A percentile compares a stretch with the other conserved stretches of the same genome.
These are phyloP conservation scores for Orychophragmus violaceus DNA, from an alignment of 345 rosid genomes.

Conservation along the genomic window DNA sequence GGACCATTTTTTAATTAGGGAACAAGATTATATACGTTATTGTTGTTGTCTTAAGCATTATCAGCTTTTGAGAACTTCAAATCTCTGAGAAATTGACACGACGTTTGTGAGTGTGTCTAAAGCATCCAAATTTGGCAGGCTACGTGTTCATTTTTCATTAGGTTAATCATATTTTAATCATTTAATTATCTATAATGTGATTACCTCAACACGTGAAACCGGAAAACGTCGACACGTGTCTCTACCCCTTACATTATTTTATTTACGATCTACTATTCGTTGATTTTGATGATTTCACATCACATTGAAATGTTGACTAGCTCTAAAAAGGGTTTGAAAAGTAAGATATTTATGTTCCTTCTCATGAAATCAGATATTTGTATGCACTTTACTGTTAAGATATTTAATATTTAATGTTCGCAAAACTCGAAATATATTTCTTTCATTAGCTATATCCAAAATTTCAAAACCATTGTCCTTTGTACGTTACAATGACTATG, in stretches of 20 bases:
- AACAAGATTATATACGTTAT: conserved; percentile 9
- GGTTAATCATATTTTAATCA: neutral
- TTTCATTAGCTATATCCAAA: neutral
- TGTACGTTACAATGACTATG: neutral
- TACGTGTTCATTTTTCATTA: conserved; percentile 11
- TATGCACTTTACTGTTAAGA: conserved; percentile 26
- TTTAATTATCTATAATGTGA: conserved; percentile 1
- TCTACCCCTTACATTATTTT: neutral
- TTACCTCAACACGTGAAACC: conserved; percentile 28
- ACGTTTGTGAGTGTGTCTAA: conserved; percentile 26
- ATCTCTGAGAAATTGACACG: conserved; percentile 21
- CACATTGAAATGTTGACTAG: conserved; percentile 25
- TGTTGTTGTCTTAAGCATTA: conserved; percentile 25
- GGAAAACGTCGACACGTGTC: conserved; percentile 9
- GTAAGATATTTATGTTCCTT: conserved; percentile 24
- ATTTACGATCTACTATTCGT: conserved; percentile 27
- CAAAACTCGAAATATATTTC: conserved; percentile 6
- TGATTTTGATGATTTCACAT: conserved; percentile 17
- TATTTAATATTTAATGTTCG: conserved; percentile 6
- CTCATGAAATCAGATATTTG: conserved; percentile 24
- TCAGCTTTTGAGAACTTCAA: conserved; percentile 28
- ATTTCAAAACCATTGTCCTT: neutral
- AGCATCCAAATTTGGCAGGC: conserved; percentile 16
- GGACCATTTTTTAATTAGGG: conserved; percentile 7
- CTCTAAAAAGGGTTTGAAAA: conserved; percentile 9